Conservation (phyloP, 192 early-diverging fungal species). For the Obelidium mucronatum region DNA sequence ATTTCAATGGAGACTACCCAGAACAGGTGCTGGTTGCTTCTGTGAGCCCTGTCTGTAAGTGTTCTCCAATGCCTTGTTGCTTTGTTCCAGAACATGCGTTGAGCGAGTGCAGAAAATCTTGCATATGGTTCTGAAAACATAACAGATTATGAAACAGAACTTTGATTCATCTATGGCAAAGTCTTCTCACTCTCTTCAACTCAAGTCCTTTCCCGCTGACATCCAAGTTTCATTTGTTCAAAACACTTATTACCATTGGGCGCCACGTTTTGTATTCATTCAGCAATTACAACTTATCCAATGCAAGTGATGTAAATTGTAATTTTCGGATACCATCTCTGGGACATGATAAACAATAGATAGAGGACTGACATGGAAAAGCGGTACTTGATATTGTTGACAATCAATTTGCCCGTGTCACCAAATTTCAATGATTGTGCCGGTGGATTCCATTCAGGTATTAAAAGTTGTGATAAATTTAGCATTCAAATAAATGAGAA, state of each 20-base stretch:
- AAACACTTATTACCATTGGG: not conserved
- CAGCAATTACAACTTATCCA: not conserved
- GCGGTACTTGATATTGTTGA: not conserved
- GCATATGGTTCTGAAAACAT: not conserved
- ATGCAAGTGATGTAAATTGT: not conserved
- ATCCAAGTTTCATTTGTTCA: not conserved
- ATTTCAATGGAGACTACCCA: conserved; percentile 10
- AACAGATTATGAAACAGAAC: not conserved
- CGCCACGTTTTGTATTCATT: not conserved
- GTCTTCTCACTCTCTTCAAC: not conserved
- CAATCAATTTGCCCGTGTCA: not conserved
- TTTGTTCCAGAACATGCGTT: not conserved
- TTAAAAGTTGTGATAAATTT: no score
- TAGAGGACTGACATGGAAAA: not conserved
- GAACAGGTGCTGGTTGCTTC: not conserved
- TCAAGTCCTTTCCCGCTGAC: not conserved
- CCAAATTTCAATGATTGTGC: no score
- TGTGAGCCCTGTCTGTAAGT: not conserved
- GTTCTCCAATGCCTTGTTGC: conserved; percentile 1
- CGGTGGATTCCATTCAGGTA: no score
- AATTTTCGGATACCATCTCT: conserved; percentile 5
- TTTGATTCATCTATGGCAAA: not conserved
- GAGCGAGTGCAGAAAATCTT: not conserved
- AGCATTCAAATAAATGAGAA: no score
- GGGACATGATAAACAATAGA: not conserved